Conservation (phyloP, 148 eudicot species). For the Fallopia convolvulus region DNA sequence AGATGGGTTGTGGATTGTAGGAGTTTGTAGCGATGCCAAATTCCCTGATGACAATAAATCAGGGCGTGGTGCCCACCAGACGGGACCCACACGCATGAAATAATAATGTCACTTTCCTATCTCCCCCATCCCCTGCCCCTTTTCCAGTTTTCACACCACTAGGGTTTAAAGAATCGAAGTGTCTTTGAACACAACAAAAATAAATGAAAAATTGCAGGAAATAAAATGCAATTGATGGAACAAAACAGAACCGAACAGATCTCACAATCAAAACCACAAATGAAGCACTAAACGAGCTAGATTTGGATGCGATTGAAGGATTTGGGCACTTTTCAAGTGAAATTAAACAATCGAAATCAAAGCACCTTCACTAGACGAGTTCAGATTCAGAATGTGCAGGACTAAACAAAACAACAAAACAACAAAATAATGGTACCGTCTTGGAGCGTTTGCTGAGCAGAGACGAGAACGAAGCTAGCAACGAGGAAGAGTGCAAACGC, state of each 20-base stretch:
- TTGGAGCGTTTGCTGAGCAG: slow-evolving; percentile 3
- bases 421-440: not conserved
- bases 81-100: not conserved
- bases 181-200: not conserved
- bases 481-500: not conserved
- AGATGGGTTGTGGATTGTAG: too few species aligned
- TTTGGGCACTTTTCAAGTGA: not conserved
- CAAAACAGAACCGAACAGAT: not conserved
- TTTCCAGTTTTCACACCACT: not conserved
- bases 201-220: too few species aligned
- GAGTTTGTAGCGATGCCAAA: too few species aligned
- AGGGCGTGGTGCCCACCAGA: not conserved
- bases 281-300: not conserved
- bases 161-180: not conserved
- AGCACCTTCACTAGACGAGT: not conserved
- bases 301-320: not conserved
- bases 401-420: not conserved
- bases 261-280: not conserved
- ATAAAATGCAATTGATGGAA: too few species aligned
- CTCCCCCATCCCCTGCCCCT: not conserved
- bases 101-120: not conserved
- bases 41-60: too few species aligned
- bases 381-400: not conserved
- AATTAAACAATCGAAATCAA: not conserved
- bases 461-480: not conserved